phyloP scores from a whole-genome alignment of 2,329 filamentous ascomycete genomes.

The Elsinoe ampelina region DNA sequence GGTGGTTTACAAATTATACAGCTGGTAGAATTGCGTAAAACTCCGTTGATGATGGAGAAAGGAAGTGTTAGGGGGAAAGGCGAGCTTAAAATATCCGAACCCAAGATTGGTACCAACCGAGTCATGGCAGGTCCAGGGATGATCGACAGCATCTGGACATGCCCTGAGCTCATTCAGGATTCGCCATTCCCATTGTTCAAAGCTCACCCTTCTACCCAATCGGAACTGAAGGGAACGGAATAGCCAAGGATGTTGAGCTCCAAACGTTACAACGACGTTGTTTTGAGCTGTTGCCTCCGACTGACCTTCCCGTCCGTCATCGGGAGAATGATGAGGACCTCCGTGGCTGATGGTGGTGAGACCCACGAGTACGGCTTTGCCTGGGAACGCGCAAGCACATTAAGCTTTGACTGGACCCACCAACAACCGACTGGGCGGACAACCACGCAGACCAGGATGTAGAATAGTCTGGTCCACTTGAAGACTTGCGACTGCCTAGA shows the following conservation, averaged over 20 bases:
- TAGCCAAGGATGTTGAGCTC: slow-evolving; percentile 1
- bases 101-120: not conserved
- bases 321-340: too few relatives aligned
- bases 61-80: not conserved
- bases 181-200: not conserved
- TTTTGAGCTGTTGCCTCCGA: not conserved
- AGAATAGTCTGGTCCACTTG: not conserved
- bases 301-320: too few relatives aligned
- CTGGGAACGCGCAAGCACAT: not conserved
- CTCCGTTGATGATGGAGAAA: not conserved
- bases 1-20: not conserved
- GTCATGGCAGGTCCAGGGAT: not conserved
- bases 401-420: not conserved
- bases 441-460: not conserved
- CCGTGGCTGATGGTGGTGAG: too few relatives aligned
- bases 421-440: not conserved
- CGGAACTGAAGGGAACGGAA: not conserved
- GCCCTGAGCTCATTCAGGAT: not conserved
- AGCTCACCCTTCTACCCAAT: not conserved
- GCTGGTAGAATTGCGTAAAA: not conserved
- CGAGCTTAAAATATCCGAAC: slow-evolving; percentile 2
- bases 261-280: not conserved
- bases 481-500: not conserved
- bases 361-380: too few relatives aligned
- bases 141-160: not conserved